Evolutionary conservation across 208 protist species (phyloP).

Genomic region (Leishmania tarentolae): DNA sequence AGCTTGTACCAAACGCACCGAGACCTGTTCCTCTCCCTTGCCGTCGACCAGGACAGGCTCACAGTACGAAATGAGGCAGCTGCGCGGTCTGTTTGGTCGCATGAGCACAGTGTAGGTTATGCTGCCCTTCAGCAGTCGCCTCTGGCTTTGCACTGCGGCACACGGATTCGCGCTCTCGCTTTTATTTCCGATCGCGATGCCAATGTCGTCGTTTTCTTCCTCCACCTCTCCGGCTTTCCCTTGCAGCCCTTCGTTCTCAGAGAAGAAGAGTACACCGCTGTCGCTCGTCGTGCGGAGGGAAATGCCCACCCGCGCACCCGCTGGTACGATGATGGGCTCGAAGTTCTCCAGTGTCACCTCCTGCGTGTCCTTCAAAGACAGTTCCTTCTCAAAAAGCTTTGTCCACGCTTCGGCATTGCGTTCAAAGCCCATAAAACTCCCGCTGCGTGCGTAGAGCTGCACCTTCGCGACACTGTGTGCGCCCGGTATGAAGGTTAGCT

Average conservation of each 20-base stretch:
- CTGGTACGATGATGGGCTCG: constrained; percentile 68
- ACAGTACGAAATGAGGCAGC: constrained; percentile 60
- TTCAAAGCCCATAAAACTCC: constrained; percentile 80
- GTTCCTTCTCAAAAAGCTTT: constrained; percentile 56
- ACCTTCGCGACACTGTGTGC: constrained; percentile 63
- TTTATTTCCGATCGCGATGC: constrained; percentile 88
- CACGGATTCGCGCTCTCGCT: constrained; percentile 77
- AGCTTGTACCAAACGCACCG: constrained; percentile 23
- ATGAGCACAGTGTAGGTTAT: constrained; percentile 81
- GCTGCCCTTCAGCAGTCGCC: constrained; percentile 74
- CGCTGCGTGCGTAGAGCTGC: constrained; percentile 68
- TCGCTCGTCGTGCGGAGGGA: constrained; percentile 87
- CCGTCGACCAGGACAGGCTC: constrained; percentile 16
- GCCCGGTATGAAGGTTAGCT: constrained; percentile 83
- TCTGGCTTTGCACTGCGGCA: constrained; percentile 71
- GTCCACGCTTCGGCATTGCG: constrained; percentile 48
- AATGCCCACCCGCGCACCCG: constrained; percentile 62
- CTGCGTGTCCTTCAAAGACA: constrained; percentile 54
- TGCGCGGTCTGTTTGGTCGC: constrained; percentile 53
- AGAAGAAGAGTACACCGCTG: constrained; percentile 84
- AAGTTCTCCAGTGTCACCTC: constrained; percentile 71
- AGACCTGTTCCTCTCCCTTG: constrained; percentile 18
- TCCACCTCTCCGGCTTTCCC: constrained; percentile 69
- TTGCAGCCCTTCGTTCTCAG: constrained; percentile 75
- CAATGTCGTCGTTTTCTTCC: constrained; percentile 85